phyloP scores from a whole-genome alignment of 2,329 filamentous ascomycete genomes.

The Cytospora paraplurivora region DNA sequence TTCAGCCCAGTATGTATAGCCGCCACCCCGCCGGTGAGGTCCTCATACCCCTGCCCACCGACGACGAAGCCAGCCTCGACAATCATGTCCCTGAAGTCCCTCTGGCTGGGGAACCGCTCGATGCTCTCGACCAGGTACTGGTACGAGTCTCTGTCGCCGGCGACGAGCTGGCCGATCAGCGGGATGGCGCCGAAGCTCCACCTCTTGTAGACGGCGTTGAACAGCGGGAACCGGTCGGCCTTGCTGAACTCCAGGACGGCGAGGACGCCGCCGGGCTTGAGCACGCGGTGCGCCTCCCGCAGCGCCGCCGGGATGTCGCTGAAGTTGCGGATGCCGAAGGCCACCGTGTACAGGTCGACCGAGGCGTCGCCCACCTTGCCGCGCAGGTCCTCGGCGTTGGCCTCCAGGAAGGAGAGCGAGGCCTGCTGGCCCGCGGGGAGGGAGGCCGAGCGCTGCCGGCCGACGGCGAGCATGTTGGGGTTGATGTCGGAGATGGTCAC shows the following conservation, averaged over 20 bases:
- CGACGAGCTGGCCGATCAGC: slow-evolving; percentile 91
- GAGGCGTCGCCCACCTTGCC: slow-evolving; percentile 63
- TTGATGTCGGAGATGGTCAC: slow-evolving; percentile 50
- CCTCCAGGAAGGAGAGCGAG: slow-evolving; percentile 76
- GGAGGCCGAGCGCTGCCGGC: slow-evolving; percentile 44
- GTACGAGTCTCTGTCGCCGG: slow-evolving; percentile 92
- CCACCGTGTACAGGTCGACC: slow-evolving; percentile 96
- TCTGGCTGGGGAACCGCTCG: slow-evolving; percentile 85
- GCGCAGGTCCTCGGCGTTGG: slow-evolving; percentile 80
- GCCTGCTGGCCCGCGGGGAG: slow-evolving; percentile 36
- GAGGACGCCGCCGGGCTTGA: slow-evolving; percentile 94
- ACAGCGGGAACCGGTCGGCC: slow-evolving; percentile 68
- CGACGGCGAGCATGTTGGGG: slow-evolving; percentile 52
- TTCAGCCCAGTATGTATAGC: slow-evolving; percentile 98
- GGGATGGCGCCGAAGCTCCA: slow-evolving; percentile 97
- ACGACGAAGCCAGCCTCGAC: slow-evolving; percentile 81
- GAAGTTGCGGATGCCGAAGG: slow-evolving; percentile 97
- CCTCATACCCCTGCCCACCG: slow-evolving; percentile 81
- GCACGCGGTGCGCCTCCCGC: slow-evolving; percentile 79
- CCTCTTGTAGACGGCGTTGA: slow-evolving; percentile 87
- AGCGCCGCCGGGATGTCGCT: slow-evolving; percentile 85
- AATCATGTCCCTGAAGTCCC: slow-evolving; percentile 83
- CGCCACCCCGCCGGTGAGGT: slow-evolving; percentile 88
- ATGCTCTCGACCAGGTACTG: slow-evolving; percentile 99
- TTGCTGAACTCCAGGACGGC: slow-evolving; percentile 96